A percentile compares a stretch with the other conserved stretches of the same genome.
These are phyloP conservation scores for Potentilla sterilis DNA, from an alignment of 306 rosid species.

Conservation along the genomic window DNA sequence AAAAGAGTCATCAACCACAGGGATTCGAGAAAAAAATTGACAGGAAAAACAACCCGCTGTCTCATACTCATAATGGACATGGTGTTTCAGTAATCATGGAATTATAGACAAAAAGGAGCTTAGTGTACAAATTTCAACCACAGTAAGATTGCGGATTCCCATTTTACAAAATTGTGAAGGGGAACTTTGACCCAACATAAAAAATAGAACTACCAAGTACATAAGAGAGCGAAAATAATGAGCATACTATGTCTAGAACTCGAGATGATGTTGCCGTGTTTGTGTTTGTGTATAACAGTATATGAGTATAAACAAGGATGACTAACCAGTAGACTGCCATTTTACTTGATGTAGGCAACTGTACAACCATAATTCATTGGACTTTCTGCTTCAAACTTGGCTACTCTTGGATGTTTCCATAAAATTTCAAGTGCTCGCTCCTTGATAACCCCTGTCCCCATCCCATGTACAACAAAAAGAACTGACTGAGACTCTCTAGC, in stretches of 20 bases:
- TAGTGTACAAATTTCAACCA: not conserved
- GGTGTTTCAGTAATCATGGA: not conserved
- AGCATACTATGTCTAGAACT: not conserved
- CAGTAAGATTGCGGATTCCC: not conserved
- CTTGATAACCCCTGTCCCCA: constrained; percentile 87
- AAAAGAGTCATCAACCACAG: not conserved
- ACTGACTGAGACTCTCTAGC: constrained; percentile 62
- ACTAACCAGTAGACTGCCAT: not conserved
- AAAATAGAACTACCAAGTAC: not conserved
- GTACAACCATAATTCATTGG: constrained; percentile 90
- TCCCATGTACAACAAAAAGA: constrained; percentile 81
- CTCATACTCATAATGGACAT: not conserved
- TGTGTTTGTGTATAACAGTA: not conserved
- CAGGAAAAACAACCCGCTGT: not conserved
- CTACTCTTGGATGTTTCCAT: constrained; percentile 61
- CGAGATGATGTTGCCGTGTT: not conserved
- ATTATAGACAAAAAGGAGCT: not conserved
- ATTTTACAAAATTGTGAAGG: constrained; percentile 10
- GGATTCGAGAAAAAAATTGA: not conserved
- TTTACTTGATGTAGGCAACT: constrained; percentile 73
- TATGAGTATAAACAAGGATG: constrained; percentile 9
- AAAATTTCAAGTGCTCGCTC: constrained; percentile 59
- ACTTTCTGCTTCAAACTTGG: constrained; percentile 65
- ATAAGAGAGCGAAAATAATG: not conserved
- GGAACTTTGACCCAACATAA: not conserved